phyloP scores from a whole-genome alignment of 1,139 yeast species.

The Yamadazyma trypodendri region DNA sequence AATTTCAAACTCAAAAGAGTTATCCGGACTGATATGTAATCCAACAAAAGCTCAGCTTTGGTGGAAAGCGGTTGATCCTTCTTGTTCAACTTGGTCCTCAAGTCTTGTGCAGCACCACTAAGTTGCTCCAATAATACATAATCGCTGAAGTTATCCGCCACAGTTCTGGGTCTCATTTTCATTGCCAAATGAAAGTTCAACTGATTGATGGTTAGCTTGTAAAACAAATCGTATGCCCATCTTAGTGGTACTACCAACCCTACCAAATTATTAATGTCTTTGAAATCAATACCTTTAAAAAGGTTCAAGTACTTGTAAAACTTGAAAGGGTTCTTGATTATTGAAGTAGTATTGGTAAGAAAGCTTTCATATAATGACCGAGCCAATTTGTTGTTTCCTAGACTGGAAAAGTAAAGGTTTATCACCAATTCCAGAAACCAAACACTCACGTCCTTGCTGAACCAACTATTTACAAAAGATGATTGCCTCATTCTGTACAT shows the following conservation, averaged over 20 bases:
- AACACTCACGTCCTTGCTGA: conserved; percentile 19
- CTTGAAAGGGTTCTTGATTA: conserved; percentile 12
- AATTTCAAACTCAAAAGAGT: conserved; percentile 20
- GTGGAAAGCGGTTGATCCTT: conserved; percentile 6
- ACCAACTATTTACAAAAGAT: conserved; percentile 31
- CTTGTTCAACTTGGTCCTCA: conserved; percentile 6
- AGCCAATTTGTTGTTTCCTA: conserved; percentile 37
- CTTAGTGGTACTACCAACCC: conserved; percentile 37
- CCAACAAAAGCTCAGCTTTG: background rate
- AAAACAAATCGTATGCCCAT: conserved; percentile 38
- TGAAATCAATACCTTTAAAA: conserved; percentile 27
- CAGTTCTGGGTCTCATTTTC: conserved; percentile 33
- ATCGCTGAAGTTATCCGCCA: conserved; percentile 33
- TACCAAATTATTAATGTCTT: conserved; percentile 33
- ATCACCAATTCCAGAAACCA: conserved; percentile 38
- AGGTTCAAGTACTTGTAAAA: conserved; percentile 13
- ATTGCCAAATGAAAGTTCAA: conserved; percentile 39
- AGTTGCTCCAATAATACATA: conserved; percentile 24
- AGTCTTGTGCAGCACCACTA: conserved; percentile 15
- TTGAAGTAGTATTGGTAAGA: conserved; percentile 5
- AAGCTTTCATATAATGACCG: conserved; percentile 18
- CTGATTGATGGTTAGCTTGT: conserved; percentile 43
- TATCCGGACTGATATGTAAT: conserved; percentile 15
- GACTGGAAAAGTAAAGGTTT: conserved; percentile 37
- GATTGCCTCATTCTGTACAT: conserved; percentile 41